Conservation (phyloP, 148 eudicot genomes). For the Heliosperma pusillum region DNA sequence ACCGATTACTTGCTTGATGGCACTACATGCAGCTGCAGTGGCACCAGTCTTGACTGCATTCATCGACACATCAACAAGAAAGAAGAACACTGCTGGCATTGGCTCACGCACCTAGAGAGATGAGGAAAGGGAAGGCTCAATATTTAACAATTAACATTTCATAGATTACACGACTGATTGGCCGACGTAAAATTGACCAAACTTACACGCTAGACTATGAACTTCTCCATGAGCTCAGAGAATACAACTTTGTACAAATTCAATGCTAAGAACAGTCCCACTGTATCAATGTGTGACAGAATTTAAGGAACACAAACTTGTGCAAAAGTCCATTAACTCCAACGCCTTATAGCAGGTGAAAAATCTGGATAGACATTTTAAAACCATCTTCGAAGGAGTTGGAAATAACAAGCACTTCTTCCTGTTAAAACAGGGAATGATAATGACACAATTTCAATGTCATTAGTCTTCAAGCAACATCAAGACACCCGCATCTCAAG, state of each 20-base stretch:
- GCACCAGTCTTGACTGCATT: slow-evolving; percentile 96
- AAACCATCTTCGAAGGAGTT: neutral
- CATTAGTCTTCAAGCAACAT: neutral
- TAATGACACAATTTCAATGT: neutral
- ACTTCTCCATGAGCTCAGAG: neutral
- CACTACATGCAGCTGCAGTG: slow-evolving; percentile 96
- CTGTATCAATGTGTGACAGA: neutral
- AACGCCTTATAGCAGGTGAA: neutral
- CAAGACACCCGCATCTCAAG: neutral
- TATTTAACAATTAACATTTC: neutral
- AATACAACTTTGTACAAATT: neutral
- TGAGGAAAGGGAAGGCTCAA: neutral
- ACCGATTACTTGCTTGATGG: slow-evolving; percentile 82
- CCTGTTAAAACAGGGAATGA: neutral
- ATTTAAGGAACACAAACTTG: neutral
- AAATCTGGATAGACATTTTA: neutral
- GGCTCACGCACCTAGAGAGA: slow-evolving; percentile 82
- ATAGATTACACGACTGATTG: neutral
- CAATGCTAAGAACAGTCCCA: neutral
- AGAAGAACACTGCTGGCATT: slow-evolving; percentile 96
- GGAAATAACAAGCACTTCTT: neutral
- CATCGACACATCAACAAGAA: slow-evolving; percentile 90
- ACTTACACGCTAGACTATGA: neutral
- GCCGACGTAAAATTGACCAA: neutral
- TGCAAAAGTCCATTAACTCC: neutral